Evolutionary conservation across 2,329 filamentous ascomycete species (phyloP), one percentile per base, ranked within the genome.

Genomic region (Alternaria angustiovoidea): DNA sequence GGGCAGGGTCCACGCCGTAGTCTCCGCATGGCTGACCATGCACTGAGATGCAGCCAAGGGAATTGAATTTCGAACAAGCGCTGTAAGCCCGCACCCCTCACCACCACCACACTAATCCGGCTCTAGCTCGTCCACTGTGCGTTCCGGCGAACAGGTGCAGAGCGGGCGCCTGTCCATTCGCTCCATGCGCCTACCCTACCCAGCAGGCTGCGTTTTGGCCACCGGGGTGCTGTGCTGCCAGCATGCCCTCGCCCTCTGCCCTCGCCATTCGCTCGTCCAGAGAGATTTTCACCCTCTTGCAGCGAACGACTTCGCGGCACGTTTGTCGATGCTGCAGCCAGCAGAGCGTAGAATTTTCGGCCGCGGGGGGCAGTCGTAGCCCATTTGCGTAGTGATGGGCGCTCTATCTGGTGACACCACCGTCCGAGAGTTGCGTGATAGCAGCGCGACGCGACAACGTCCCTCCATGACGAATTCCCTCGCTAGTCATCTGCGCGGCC

Each of bases 401-500:
- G 32, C 42, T 18, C 47, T 16, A 42, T 54, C 54, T 48, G 51
- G 59, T 67, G 62, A 63, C 66, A 67, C 66, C 63, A 62, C 59
- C 36, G 55, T 58, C 57, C 56, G 43, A 44, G 49, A 51, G 44
- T 38, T 41, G 58, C 58, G 54, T 54, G 54, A 58, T 54, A 38
- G 43, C 57, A 61, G 34, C 39, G 66, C 67, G 62, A 68, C 65
- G 57, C 66, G 56, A 62, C 63, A 51, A 65, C 41, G 28, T 44
- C 51, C 54, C 61, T 61, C 57, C 54, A 69, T 73, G 72, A 73
- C 72, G 64, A 66, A 62, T 51, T 39, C 59, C 51, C 54, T 49
- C 61, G 61, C 70, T 71, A 69, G 74, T 76, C 74, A 75, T 71
- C 73, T 73, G 73, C 62, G 60, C 65, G 66, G 67, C 68, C 71